Conservation (phyloP, 257 asterid genomes). For the Salvia rosmarinus region DNA sequence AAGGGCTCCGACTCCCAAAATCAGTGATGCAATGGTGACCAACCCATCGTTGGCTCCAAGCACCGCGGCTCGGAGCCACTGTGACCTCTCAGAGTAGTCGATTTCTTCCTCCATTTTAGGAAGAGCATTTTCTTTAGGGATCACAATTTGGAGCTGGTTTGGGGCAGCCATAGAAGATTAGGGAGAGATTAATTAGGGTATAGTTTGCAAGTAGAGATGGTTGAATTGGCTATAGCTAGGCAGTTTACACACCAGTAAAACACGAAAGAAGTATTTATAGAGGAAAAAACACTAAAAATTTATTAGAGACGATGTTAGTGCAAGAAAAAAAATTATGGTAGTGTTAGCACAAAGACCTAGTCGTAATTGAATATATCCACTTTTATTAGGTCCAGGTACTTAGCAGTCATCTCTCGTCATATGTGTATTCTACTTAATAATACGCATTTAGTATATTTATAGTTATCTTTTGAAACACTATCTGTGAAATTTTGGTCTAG, state of each 20-base stretch:
- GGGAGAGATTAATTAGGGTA: not conserved
- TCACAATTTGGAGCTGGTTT: conserved; percentile 43
- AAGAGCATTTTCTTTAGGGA: conserved; percentile 29
- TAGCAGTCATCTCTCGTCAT: not conserved
- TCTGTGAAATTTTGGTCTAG: no score
- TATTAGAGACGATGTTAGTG: not conserved
- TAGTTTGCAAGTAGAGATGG: not conserved
- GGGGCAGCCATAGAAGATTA: conserved; percentile 48
- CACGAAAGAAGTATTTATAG: conserved; percentile 1
- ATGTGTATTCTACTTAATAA: no score
- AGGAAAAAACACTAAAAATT: not conserved
- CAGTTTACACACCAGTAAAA: not conserved
- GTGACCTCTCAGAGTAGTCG: conserved; percentile 66
- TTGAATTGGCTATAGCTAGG: not conserved
- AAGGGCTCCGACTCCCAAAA: conserved; percentile 80
- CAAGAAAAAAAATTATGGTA: not conserved
- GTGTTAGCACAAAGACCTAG: conserved; percentile 45
- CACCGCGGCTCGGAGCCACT: conserved; percentile 77
- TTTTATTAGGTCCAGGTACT: conserved; percentile 10
- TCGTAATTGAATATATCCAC: conserved; percentile 26
- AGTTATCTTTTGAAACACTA: no score
- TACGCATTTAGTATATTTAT: no score
- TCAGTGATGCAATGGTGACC: conserved; percentile 61
- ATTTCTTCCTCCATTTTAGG: conserved; percentile 37
- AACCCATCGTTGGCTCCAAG: conserved; percentile 81